Evolutionary conservation across 2,329 filamentous ascomycete species (phyloP).

Genomic region (Zymoseptoria pseudotritici): DNA sequence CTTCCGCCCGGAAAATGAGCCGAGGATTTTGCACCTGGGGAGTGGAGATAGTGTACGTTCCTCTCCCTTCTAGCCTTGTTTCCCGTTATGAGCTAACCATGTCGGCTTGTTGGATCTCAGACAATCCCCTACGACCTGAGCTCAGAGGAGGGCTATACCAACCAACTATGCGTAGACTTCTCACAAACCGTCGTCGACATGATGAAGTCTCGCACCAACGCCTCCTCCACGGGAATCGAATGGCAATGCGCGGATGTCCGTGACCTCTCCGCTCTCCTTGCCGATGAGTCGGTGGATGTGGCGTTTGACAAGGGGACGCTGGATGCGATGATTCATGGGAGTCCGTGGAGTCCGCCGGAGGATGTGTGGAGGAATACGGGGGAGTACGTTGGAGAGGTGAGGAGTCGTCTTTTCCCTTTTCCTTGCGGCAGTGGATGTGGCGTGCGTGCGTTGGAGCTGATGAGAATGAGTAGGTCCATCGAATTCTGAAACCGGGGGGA

Average conservation of each 20-base stretch:
- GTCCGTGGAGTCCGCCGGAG: conserved; percentile 25
- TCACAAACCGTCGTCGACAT: conserved; percentile 45
- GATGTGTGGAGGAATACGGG: conserved; percentile 24
- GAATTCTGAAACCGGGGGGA: conserved; percentile 25
- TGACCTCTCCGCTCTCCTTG: conserved; percentile 36
- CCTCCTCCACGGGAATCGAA: conserved; percentile 34
- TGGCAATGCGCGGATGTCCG: conserved; percentile 49
- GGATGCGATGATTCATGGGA: conserved; percentile 30
- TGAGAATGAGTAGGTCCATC: conserved; percentile 14
- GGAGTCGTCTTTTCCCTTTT: neutral
- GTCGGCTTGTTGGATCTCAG: conserved; percentile 26
- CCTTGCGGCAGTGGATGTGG: no score
- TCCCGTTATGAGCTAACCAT: neutral
- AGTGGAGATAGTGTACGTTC: conserved; percentile 49
- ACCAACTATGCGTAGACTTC: conserved; percentile 52
- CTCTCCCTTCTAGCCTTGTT: neutral
- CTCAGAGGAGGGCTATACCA: conserved; percentile 45
- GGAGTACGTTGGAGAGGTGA: conserved; percentile 21
- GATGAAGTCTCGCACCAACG: conserved; percentile 38
- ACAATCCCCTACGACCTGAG: conserved; percentile 45
- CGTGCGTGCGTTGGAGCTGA: neutral
- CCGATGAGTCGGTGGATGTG: conserved; percentile 42
- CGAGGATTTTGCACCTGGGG: conserved; percentile 49
- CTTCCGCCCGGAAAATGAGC: conserved; percentile 27
- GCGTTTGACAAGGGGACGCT: conserved; percentile 41